phyloP scores from a whole-genome alignment of 768 basidiomycete species.

The Phylloporus arenicola region DNA sequence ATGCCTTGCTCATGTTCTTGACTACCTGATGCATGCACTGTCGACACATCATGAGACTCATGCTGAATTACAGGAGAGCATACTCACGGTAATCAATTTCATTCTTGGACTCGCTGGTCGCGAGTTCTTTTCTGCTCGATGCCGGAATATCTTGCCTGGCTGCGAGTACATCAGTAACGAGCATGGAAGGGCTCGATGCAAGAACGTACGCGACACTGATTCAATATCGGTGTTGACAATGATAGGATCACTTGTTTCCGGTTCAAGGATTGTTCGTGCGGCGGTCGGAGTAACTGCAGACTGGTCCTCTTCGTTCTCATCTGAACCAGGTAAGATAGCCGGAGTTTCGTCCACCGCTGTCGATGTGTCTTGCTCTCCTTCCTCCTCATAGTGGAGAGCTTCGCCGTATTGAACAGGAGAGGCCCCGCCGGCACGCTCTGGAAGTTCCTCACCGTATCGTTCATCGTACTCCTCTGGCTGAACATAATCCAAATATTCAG shows the following conservation, averaged over 20 bases:
- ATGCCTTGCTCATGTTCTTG: constrained; percentile 13
- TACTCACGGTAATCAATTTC: constrained; percentile 11
- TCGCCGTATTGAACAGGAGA: constrained; percentile 14
- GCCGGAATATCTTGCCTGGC: constrained; percentile 3
- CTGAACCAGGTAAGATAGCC: constrained; percentile 3
- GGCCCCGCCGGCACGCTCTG: constrained; percentile 23
- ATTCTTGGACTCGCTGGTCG: constrained; percentile 2
- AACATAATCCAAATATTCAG: constrained; percentile 30
- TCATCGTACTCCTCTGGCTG: constrained; percentile 35
- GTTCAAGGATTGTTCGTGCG: constrained; percentile 3
- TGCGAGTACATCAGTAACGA: constrained; percentile 5
- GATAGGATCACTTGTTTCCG: background rate
- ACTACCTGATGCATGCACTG: constrained; percentile 9
- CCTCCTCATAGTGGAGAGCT: constrained; percentile 20
- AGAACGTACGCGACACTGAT: constrained; percentile 8
- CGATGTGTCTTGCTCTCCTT: constrained; percentile 16
- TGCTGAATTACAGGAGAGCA: background rate
- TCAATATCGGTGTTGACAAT: background rate
- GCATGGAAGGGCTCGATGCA: background rate
- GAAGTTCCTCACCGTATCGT: constrained; percentile 31
- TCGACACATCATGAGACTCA: constrained; percentile 4
- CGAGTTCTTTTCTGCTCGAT: background rate
- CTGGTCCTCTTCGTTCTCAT: constrained; percentile 13
- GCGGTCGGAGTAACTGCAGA: constrained; percentile 15
- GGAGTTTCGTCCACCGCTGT: constrained; percentile 18